Evolutionary conservation across 371 early-diverging fungal genomes (phyloP).

Genomic region (Homolaphlyctis polyrhiza): DNA sequence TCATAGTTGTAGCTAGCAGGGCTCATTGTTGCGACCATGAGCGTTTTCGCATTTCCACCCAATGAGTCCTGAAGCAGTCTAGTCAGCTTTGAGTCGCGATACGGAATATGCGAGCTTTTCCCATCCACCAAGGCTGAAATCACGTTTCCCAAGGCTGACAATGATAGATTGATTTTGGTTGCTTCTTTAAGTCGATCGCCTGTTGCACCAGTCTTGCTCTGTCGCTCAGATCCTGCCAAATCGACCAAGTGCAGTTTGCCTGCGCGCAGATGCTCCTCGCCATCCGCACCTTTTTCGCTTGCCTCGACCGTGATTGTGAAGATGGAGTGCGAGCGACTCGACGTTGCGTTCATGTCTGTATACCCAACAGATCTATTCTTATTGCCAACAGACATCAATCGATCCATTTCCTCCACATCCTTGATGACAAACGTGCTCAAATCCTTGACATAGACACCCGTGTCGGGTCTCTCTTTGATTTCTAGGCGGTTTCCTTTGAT

Average conservation of each 20-base stretch:
- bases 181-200: slow-evolving; percentile 63
- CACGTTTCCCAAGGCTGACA: slow-evolving; percentile 64
- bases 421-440: slow-evolving; percentile 47
- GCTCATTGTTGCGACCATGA: slow-evolving; percentile 60
- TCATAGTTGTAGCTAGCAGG: slow-evolving; percentile 54
- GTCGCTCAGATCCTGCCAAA: slow-evolving; percentile 70
- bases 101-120: slow-evolving; percentile 57
- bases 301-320: slow-evolving; percentile 58
- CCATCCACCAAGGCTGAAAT: slow-evolving; percentile 63
- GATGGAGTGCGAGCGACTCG: slow-evolving; percentile 59
- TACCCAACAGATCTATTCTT: slow-evolving; percentile 55
- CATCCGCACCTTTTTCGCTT: slow-evolving; percentile 27
- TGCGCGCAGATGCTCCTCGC: slow-evolving; percentile 39
- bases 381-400: slow-evolving; percentile 51
- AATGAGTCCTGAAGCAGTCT: slow-evolving; percentile 61
- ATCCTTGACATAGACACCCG: slow-evolving; percentile 58
- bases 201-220: slow-evolving; percentile 58
- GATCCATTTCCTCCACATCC: slow-evolving; percentile 52
- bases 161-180: slow-evolving; percentile 63
- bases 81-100: slow-evolving; percentile 67
- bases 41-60: slow-evolving; percentile 58
- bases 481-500: slow-evolving; percentile 43
- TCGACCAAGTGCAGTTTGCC: slow-evolving; percentile 66
- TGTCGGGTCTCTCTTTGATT: slow-evolving; percentile 55
- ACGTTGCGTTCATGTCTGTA: slow-evolving; percentile 58